Evolutionary conservation across 2,329 filamentous ascomycete species (phyloP).

Genomic region (Mycocentrospora acerina): DNA sequence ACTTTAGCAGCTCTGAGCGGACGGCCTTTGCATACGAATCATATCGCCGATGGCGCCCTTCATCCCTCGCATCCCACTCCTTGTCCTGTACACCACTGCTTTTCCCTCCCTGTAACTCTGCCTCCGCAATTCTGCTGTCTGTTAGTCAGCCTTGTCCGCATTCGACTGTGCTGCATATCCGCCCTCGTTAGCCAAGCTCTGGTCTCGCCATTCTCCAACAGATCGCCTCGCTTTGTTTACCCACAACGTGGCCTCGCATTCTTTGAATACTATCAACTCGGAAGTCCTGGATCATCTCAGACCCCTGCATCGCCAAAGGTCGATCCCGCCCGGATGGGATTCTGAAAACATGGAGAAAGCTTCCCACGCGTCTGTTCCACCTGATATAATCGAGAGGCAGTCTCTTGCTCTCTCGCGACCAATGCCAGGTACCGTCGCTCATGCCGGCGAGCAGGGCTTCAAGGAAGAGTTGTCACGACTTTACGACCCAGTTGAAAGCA

Average conservation of each 20-base stretch:
- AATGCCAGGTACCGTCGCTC: conserved; percentile 46
- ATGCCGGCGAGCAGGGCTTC: conserved; percentile 49
- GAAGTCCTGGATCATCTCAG: conserved; percentile 9
- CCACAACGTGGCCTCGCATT: conserved; percentile 7
- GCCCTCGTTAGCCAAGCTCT: conserved; percentile 19
- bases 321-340: conserved; percentile 23
- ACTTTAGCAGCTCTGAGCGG: conserved; percentile 16
- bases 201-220: conserved; percentile 6
- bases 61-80: conserved; percentile 28
- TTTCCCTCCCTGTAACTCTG: conserved; percentile 23
- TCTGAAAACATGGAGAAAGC: conserved; percentile 32
- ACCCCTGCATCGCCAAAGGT: conserved; percentile 11
- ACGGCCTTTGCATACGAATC: conserved; percentile 26
- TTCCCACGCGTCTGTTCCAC: conserved; percentile 32
- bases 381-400: conserved; percentile 45
- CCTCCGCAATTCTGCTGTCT: conserved; percentile 11
- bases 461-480: conserved; percentile 37
- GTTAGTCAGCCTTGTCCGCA: conserved; percentile 24
- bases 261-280: no score
- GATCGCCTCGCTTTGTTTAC: conserved; percentile 7
- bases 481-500: conserved; percentile 54
- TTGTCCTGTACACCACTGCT: conserved; percentile 22
- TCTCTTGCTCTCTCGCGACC: conserved; percentile 47
- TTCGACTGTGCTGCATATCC: conserved; percentile 19
- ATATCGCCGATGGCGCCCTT: conserved; percentile 23